Evolutionary conservation across 2,329 filamentous ascomycete genomes (phyloP).

Genomic region (Scleromitrula shiraiana): DNA sequence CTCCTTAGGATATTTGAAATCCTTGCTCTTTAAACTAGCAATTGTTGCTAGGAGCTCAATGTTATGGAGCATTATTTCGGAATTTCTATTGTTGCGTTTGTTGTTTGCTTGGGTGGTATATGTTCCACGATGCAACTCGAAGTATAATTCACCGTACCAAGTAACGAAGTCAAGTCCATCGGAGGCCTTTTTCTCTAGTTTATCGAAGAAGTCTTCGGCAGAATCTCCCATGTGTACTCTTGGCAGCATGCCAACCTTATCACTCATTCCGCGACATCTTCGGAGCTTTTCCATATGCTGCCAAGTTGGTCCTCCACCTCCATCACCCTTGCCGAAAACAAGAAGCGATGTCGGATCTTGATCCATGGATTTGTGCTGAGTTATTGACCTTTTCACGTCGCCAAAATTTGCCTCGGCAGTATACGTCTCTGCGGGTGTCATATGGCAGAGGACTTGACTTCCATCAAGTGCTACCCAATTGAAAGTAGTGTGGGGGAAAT

Average conservation of each 20-base stretch:
- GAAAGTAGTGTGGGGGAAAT: constrained; percentile 96
- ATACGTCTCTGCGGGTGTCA: constrained; percentile 93
- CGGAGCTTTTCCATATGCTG: constrained; percentile 92
- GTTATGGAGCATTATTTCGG: constrained; percentile 78
- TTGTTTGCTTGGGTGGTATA: constrained; percentile 98
- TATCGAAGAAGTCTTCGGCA: constrained; percentile 90
- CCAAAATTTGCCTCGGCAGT: constrained; percentile 92
- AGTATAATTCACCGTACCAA: constrained; percentile 97
- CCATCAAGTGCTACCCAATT: constrained; percentile 97
- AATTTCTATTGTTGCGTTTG: constrained; percentile 84
- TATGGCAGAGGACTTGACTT: constrained; percentile 94
- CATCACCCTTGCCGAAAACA: constrained; percentile 94
- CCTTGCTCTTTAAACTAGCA: constrained; percentile 58
- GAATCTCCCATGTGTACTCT: constrained; percentile 82
- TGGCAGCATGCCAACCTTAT: constrained; percentile 75
- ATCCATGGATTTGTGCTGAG: constrained; percentile 91
- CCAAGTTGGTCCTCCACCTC: constrained; percentile 89
- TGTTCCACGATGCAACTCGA: constrained; percentile 92
- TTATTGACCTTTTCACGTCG: constrained; percentile 81
- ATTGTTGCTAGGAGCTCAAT: constrained; percentile 83
- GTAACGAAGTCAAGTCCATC: constrained; percentile 65
- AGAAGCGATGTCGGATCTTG: constrained; percentile 85
- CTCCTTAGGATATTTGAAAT: constrained; percentile 85
- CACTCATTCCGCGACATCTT: constrained; percentile 82
- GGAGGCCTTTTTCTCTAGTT: constrained; percentile 66